Conservation (phyloP, 257 asterid species). For the Capsicum baccatum region DNA sequence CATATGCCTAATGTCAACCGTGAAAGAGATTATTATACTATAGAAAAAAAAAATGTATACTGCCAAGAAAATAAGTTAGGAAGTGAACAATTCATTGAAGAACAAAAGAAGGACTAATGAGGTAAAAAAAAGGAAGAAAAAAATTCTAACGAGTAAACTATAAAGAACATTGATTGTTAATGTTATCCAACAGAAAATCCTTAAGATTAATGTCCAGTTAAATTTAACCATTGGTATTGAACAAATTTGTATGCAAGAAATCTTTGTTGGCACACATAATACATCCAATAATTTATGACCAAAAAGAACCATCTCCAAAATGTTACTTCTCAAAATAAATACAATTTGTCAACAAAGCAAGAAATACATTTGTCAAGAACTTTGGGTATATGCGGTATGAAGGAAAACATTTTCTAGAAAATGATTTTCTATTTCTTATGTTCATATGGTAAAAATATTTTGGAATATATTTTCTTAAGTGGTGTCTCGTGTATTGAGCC, state of each 20-base stretch:
- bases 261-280: neutral
- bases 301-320: neutral
- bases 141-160: neutral
- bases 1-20: neutral
- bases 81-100: constrained; percentile 12
- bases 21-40: neutral
- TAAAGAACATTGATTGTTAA: neutral
- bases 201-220: constrained; percentile 11
- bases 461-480: too few species aligned
- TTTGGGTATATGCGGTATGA: too few species aligned
- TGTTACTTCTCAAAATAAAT: constrained; percentile 10
- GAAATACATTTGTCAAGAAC: neutral
- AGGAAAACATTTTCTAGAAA: too few species aligned
- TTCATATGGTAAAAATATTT: too few species aligned
- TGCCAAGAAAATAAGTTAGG: neutral
- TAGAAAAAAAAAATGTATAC: neutral
- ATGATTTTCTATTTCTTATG: too few species aligned
- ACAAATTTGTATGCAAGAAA: constrained; percentile 11
- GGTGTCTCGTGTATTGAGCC: too few species aligned
- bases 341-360: neutral
- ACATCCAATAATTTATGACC: neutral
- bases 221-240: neutral
- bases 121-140: neutral
- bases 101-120: constrained; percentile 16
- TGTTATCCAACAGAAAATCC: constrained; percentile 21